Evolutionary conservation across 495 filamentous ascomycete species (phyloP), one percentile per base, ranked within the genome.

Genomic region (Aspergillus mulundensis): DNA sequence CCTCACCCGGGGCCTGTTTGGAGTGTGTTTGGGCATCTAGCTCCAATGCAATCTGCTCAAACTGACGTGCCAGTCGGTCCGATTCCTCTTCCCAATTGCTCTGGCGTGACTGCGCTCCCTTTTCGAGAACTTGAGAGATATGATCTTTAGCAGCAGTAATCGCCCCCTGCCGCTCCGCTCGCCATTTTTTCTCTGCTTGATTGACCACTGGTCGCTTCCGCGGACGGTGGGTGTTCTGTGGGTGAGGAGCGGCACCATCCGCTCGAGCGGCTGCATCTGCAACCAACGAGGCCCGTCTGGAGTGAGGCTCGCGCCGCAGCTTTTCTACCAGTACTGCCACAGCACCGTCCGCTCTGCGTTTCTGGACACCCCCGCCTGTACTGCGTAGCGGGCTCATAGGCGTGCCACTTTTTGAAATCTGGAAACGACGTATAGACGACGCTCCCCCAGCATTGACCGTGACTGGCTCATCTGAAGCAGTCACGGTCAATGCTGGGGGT

Each of bases 31-130:
- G n/a, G n/a, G n/a, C 54, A 52, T 76, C 69, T 0, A 78, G 54
- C 52, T 80, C 72, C 44, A 80, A 59, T n/a, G 76, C 76, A 51
- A 81, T 63, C 44, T 71, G 61, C 56, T 81, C 76, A 20, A 81
- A 68, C 34, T 81, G 71, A 39, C 53, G 59, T 5, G 73, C 77
- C 21, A 82, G 61, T 16, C 70, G 65, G 7, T 75, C 70, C 8
- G 77, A 76, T 42, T 74, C 70, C 42, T 72, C 67, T 11, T 78
- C 71, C 74, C 74, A 77, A 12, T 63, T 69, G 25, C 56, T 73
- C 49, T 71, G 64, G 24, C 58, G 65, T 6, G 61, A 61, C 43
- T 69, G 63, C 1, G 70, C 66, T 40, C 65, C 65, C 20, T 70
- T 68, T 28, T 75, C 71, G 42, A 73, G 38, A 1, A 63, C 61